Base-by-base conservation (phyloP, 768 basidiomycete genomes). In the Candolleomyces efflorescens region DNA sequence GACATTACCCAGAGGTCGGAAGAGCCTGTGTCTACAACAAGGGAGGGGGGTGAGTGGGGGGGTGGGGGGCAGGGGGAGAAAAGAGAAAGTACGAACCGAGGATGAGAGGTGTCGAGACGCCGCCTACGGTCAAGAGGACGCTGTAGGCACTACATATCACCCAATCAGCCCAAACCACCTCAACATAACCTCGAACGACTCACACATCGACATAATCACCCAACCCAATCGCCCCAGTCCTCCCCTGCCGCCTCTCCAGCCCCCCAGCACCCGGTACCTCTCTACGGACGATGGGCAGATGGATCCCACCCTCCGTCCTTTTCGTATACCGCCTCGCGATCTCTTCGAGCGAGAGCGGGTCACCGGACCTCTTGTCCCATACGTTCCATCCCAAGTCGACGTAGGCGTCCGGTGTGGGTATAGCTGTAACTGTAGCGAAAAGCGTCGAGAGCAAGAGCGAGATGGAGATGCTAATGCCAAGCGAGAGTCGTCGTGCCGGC, bases 1-100 rank as follows among this genome's bases (percentile, higher is more conserved):
- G 87, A 87, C 24, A 85, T 69, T 10, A 87, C 78, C 90, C 90
- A 92, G 5, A 90, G 67, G 64, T 92, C 89, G 4, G 89, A 84
- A 2, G 89, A 91, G 45, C 89, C 89, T 1, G 88, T 89, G 61
- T 91, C 89, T 88, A 50, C 11, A 1, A n/a, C n/a, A n/a, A n/a
- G n/a, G n/a, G n/a, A n/a, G n/a, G n/a, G n/a, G n/a, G n/a, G n/a
- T n/a, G n/a, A n/a, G n/a, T n/a, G n/a, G n/a, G n/a, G n/a, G n/a
- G n/a, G n/a, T n/a, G n/a, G n/a, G n/a, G n/a, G n/a, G n/a, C n/a
- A n/a, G n/a, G n/a, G n/a, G n/a, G n/a, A n/a, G n/a, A n/a, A n/a
- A n/a, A n/a, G n/a, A n/a, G 23, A 38, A 6, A 46, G 3, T 3
- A 57, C 76, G 55, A 59, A 88, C 87, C 87, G 12, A 90, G 71